These are phyloP conservation scores for Euphorbia tirucalli DNA, from an alignment of 345 rosid genomes.

Conservation along the genomic window DNA sequence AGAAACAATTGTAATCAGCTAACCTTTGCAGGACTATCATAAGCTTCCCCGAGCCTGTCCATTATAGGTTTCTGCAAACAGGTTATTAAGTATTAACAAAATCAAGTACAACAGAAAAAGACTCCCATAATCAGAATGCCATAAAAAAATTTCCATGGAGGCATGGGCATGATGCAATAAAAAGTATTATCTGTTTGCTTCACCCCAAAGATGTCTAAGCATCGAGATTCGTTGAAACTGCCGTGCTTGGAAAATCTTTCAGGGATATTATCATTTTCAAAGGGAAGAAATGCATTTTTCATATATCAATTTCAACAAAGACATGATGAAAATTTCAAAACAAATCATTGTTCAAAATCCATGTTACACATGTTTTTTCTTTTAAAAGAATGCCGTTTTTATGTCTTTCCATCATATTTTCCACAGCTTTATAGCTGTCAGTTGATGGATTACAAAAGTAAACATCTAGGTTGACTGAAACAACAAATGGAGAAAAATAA, in stretches of 20 bases:
- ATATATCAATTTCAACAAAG: not conserved
- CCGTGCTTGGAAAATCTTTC: not conserved
- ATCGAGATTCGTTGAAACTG: not conserved
- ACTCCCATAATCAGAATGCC: not conserved
- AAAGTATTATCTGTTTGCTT: not conserved
- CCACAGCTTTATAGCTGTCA: not conserved
- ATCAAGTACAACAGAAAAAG: not conserved
- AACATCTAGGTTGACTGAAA: not conserved
- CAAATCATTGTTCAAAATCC: not conserved
- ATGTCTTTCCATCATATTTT: not conserved
- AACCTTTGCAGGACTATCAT: slow-evolving; percentile 87
- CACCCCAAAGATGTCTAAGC: not conserved
- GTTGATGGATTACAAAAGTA: slow-evolving; percentile 1
- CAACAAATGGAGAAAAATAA: slow-evolving; percentile 1
- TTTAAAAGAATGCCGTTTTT: too few species aligned
- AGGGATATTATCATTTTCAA: not conserved
- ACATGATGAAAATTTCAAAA: not conserved
- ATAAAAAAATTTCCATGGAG: not conserved
- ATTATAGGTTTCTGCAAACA: slow-evolving; percentile 83
- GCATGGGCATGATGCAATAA: not conserved
- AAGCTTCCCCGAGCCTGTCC: slow-evolving; percentile 93
- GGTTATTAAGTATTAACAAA: not conserved
- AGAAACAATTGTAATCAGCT: slow-evolving; percentile 15
- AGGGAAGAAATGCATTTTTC: not conserved
- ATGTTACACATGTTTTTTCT: too few species aligned